Base-by-base conservation (phyloP, 1,284 basidiomycete genomes). In the Rhodotorula sp. region DNA sequence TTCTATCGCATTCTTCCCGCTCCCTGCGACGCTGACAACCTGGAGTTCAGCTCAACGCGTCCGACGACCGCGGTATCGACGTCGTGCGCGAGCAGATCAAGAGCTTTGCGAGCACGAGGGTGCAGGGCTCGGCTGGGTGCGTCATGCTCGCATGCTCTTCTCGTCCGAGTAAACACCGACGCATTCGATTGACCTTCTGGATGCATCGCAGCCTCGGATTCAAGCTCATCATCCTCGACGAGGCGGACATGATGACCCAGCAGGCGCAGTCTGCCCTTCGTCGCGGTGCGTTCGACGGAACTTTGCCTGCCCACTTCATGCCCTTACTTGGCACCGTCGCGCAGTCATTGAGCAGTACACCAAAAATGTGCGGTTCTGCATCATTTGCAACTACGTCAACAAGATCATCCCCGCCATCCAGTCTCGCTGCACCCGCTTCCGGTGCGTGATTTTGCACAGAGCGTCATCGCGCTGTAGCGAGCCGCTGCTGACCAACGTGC, bases 381-480 rank as follows among this genome's bases (percentile, higher is more conserved):
- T 99, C 79, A 97, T 99, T 74, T 98, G 97, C 87, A 99, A 99
- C 83, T 99, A 99, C 78, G 97, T 99, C 81, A 99, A 99, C 87
- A 98, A 98, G 83, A 99, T 99, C 80, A 90, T 91, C 10, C 97
- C 97, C 7, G 97, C 97, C 34, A 97, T 99, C 73, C 97, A 99
- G 83, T 97, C 93, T 81, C 91, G 97, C 62, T 99, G 97, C 83
- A 99, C 97, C 4, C 87, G 96, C 50, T 99, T 99, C 84, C 86
- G 94, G 61, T 76, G 34, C 4, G 78, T 67, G 48, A 34, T 34
- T 34, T 34, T 34, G 34, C 34, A 34, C 34, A 34, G 34, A 34
- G 34, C 34, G 34, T 34, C 34, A 34, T 34, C 34, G 34, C 34
- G 34, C 34, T 34, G 34, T 34, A 34, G 3, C 34, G 34, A 34